A percentile compares a stretch with the other conserved stretches of the same genome.
phyloP scores from a whole-genome alignment of 2,329 filamentous ascomycete genomes.

The Sclerotinia trifoliorum region DNA sequence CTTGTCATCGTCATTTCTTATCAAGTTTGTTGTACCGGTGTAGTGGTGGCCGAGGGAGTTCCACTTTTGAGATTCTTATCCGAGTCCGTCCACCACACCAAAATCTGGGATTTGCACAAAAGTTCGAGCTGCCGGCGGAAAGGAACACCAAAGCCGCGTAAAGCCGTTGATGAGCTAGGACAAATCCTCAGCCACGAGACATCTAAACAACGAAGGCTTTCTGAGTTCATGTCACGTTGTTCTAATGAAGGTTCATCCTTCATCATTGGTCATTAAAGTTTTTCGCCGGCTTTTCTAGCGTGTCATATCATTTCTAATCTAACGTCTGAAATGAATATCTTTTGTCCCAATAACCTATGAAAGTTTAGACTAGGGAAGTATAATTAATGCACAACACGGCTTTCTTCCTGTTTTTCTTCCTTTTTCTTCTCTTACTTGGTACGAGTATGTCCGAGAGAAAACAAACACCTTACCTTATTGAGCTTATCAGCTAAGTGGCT shows the following conservation, averaged over 20 bases:
- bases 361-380: background rate
- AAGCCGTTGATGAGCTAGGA: too few species aligned
- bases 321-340: background rate
- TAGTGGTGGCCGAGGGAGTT: background rate
- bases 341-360: background rate
- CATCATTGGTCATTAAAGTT: background rate
- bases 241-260: background rate
- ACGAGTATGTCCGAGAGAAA: background rate
- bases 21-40: background rate
- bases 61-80: background rate
- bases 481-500: background rate
- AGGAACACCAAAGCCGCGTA: too few species aligned
- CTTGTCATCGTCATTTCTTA: background rate
- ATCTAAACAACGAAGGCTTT: background rate
- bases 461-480: background rate
- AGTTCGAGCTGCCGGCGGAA: too few species aligned
- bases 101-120: too few species aligned
- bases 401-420: too few species aligned
- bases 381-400: background rate
- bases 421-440: background rate
- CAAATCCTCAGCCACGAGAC: background rate
- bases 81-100: background rate
- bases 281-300: conserved; percentile 8
- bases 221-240: background rate
- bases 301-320: conserved; percentile 1